Evolutionary conservation across 257 asterid species (phyloP).

Genomic region (Gentiana macrophylla): DNA sequence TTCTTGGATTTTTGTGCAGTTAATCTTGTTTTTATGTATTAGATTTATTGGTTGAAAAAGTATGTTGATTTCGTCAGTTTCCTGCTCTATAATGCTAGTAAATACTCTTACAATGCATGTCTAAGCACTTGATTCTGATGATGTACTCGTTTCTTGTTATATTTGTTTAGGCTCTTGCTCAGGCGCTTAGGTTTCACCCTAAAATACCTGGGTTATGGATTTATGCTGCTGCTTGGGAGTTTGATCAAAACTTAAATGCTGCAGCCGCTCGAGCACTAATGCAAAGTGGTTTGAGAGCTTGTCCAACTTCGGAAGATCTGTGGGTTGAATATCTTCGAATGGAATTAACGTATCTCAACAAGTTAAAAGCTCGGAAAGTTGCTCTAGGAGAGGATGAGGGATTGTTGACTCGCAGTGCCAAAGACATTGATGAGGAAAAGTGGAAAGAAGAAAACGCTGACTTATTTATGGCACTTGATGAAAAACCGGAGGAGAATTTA

Average conservation of each 20-base stretch:
- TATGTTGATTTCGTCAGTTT: no score
- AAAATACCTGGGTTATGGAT: conserved; percentile 92
- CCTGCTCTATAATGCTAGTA: no score
- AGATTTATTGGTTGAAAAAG: no score
- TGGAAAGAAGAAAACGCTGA: conserved; percentile 73
- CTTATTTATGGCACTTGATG: conserved; percentile 55
- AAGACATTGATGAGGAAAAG: conserved; percentile 40
- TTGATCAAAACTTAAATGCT: conserved; percentile 72
- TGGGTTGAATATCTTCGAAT: conserved; percentile 94
- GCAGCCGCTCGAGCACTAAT: conserved; percentile 85
- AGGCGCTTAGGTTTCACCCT: conserved; percentile 78
- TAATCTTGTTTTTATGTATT: no score
- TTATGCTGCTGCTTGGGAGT: conserved; percentile 97
- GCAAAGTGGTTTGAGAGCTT: conserved; percentile 90
- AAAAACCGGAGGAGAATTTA: conserved; percentile 29
- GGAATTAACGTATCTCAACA: conserved; percentile 90
- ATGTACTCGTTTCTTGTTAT: conserved; percentile 4
- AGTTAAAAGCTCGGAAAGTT: conserved; percentile 72
- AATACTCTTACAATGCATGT: not conserved
- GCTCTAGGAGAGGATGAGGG: conserved; percentile 68
- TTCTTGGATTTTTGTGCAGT: no score
- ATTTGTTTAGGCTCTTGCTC: conserved; percentile 59
- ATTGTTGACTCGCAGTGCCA: conserved; percentile 18
- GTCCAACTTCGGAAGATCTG: conserved; percentile 79
- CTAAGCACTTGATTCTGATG: not conserved